Conservation (phyloP, 1,139 yeast genomes). For the Suhomyces kunorum region DNA sequence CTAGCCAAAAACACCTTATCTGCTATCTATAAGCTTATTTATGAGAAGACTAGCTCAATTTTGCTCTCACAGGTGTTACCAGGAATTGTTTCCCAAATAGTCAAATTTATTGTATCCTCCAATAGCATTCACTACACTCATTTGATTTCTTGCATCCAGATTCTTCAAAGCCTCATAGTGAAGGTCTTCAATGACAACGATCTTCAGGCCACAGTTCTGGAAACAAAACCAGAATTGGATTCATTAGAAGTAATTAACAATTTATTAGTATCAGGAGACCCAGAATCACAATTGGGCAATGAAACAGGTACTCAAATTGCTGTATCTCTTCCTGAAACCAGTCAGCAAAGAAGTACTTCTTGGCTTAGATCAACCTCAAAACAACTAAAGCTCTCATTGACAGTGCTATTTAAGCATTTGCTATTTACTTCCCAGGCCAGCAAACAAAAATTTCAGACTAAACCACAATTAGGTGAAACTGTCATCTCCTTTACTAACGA, state of each 20-base stretch:
- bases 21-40: constrained; percentile 19
- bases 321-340: constrained; percentile 2
- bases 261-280: constrained; percentile 18
- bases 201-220: constrained; percentile 18
- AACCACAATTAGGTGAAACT: constrained; percentile 25
- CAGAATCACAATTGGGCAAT: constrained; percentile 10
- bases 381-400: constrained; percentile 55
- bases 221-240: neutral
- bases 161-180: constrained; percentile 32
- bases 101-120: constrained; percentile 29
- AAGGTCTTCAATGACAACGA: constrained; percentile 35
- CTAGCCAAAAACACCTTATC: constrained; percentile 16
- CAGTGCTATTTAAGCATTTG: constrained; percentile 32
- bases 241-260: constrained; percentile 21
- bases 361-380: constrained; percentile 69
- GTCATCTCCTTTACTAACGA: constrained; percentile 27
- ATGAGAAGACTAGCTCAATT: constrained; percentile 25
- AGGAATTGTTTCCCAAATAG: constrained; percentile 38
- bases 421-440: constrained; percentile 16
- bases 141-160: constrained; percentile 26
- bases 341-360: constrained; percentile 44
- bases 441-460: constrained; percentile 24
- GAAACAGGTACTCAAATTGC: constrained; percentile 10
- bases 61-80: constrained; percentile 44
- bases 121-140: constrained; percentile 29